Conservation (phyloP, 805 yeast genomes). For the Metschnikowia corniflorae region DNA sequence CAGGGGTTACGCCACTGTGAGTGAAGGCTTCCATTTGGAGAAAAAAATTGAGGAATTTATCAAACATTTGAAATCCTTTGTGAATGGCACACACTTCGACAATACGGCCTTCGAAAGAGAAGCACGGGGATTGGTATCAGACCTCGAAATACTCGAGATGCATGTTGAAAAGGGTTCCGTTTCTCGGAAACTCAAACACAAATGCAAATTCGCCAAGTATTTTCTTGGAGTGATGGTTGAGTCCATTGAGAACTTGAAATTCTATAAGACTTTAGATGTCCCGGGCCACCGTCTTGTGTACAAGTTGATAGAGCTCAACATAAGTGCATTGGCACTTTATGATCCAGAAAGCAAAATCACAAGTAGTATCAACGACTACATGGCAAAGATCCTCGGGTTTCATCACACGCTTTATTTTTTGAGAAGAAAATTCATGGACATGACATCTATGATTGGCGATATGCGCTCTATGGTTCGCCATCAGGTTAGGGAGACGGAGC, state of each 20-base stretch:
- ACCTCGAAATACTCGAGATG: not conserved
- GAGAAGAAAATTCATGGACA: not conserved
- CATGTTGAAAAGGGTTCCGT: not conserved
- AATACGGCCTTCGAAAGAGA: not conserved
- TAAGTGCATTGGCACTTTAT: not conserved
- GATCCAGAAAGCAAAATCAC: not conserved
- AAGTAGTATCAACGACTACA: not conserved
- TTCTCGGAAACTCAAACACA: not conserved
- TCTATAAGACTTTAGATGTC: not conserved
- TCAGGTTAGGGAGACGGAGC: slow-evolving; percentile 1
- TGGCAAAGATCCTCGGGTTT: not conserved
- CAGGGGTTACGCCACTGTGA: too few species aligned
- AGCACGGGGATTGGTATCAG: not conserved
- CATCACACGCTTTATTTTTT: not conserved
- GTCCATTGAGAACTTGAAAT: not conserved
- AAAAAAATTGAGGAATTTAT: not conserved
- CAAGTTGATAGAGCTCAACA: slow-evolving; percentile 4
- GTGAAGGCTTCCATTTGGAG: not conserved
- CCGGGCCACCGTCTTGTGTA: slow-evolving; percentile 3
- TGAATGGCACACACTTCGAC: not conserved
- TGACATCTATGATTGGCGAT: not conserved
- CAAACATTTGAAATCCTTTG: not conserved
- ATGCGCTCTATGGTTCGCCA: not conserved
- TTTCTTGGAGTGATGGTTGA: not conserved
- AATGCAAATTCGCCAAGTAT: not conserved